Conservation (phyloP, 192 early-diverging fungal species). For the Neocallimastix lanati region DNA sequence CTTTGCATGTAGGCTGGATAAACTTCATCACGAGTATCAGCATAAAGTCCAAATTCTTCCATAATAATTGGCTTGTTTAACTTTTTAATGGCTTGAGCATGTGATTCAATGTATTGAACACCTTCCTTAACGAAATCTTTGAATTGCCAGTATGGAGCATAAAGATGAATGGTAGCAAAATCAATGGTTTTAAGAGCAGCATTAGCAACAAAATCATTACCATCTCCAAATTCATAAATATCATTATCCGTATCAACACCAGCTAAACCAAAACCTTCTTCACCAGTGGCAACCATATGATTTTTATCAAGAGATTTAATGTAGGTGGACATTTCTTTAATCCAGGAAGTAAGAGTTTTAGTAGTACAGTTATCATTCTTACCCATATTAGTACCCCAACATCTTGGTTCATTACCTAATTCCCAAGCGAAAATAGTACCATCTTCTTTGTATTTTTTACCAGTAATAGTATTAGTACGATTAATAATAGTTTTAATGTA, state of each 20-base stretch:
- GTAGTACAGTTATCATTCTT: slow-evolving; percentile 13
- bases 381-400: too few relatives aligned
- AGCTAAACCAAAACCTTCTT: slow-evolving; percentile 41
- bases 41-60: slow-evolving; percentile 26
- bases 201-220: too few relatives aligned
- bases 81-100: slow-evolving; percentile 18
- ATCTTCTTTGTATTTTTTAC: too few relatives aligned
- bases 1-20: too few relatives aligned
- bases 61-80: too few relatives aligned
- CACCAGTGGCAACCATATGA: slow-evolving; percentile 41
- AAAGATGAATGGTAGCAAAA: slow-evolving; percentile 27
- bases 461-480: too few relatives aligned
- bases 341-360: slow-evolving; percentile 18
- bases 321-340: slow-evolving; percentile 18
- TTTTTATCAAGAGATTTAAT: slow-evolving; percentile 23
- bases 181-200: slow-evolving; percentile 10
- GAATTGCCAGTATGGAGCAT: slow-evolving; percentile 14
- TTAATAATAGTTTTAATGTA: slow-evolving; percentile 22
- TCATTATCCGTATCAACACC: too few relatives aligned
- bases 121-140: slow-evolving; percentile 15
- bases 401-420: too few relatives aligned
- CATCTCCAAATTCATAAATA: neutral
- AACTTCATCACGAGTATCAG: too few relatives aligned
- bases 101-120: slow-evolving; percentile 13
- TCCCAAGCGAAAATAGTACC: too few relatives aligned